A percentile compares a stretch with the other conserved stretches of the same genome.
Conservation (phyloP, 1,284 basidiomycete species). For the Ustilago esculenta region DNA sequence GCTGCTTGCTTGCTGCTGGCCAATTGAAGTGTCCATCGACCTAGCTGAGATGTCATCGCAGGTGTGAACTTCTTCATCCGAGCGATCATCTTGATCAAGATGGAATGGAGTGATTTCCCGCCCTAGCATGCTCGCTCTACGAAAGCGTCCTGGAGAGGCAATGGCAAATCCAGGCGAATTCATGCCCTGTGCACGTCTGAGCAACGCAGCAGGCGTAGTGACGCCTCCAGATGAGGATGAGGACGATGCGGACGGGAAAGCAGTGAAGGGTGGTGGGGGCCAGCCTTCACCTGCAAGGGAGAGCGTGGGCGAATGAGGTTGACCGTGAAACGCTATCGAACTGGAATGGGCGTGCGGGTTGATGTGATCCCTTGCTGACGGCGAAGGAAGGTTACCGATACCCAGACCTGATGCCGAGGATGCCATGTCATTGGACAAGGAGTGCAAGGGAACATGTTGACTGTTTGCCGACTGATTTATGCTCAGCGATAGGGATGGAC, state of each 20-base stretch:
- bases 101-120: conserved; percentile 49
- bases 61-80: conserved; percentile 8
- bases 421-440: conserved; percentile 13
- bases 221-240: conserved; percentile 15
- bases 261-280: conserved; percentile 19
- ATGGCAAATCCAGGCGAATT: conserved; percentile 32
- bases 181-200: conserved; percentile 26
- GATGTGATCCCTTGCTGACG: conserved; percentile 23
- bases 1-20: conserved; percentile 6
- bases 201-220: conserved; percentile 17
- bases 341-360: conserved; percentile 12
- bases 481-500: conserved; percentile 22
- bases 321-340: not conserved
- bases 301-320: conserved; percentile 24
- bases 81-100: conserved; percentile 25
- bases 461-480: conserved; percentile 3
- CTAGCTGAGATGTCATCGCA: no score
- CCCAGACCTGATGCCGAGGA: conserved; percentile 19
- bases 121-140: conserved; percentile 54
- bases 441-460: conserved; percentile 13
- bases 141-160: conserved; percentile 36
- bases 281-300: conserved; percentile 31
- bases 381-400: conserved; percentile 28
- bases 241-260: conserved; percentile 14
- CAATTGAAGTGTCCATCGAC: not conserved